Conservation (phyloP, 2,329 filamentous ascomycete genomes). For the Simplicillium sp. region DNA sequence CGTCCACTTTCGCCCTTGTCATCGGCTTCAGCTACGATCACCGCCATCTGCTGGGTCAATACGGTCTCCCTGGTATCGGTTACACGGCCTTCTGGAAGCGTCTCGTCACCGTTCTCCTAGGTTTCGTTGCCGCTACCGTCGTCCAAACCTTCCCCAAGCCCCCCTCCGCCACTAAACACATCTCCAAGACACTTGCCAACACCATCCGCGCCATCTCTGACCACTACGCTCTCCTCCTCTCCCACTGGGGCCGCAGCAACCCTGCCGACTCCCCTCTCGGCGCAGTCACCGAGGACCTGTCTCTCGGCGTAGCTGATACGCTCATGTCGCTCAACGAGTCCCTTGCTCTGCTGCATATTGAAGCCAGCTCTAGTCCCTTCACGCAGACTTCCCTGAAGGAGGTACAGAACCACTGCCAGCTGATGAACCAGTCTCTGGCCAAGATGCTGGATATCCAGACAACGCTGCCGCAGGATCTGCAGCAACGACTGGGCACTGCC, state of each 20-base stretch:
- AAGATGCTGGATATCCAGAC: conserved; percentile 21
- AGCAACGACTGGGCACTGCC: conserved; percentile 24
- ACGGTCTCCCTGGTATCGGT: conserved; percentile 35
- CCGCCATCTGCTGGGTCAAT: conserved; percentile 25
- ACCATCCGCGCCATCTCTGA: conserved; percentile 31
- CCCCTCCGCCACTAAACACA: conserved; percentile 33
- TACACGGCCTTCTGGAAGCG: conserved; percentile 40
- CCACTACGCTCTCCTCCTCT: conserved; percentile 38
- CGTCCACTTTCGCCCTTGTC: conserved; percentile 30
- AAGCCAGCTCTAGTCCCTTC: conserved; percentile 20
- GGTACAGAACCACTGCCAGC: conserved; percentile 18
- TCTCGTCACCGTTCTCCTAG: conserved; percentile 31
- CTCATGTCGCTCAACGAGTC: conserved; percentile 15
- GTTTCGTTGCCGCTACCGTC: conserved; percentile 29
- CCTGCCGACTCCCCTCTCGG: conserved; percentile 18
- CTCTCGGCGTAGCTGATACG: conserved; percentile 18
- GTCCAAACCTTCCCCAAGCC: conserved; percentile 37
- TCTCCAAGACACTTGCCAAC: conserved; percentile 34
- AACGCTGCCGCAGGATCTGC: conserved; percentile 27
- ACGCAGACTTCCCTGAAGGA: conserved; percentile 18
- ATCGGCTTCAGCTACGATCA: conserved; percentile 37
- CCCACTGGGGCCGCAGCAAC: conserved; percentile 26
- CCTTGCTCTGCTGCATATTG: conserved; percentile 18
- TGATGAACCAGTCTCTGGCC: conserved; percentile 22
- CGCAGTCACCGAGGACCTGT: conserved; percentile 17